Base-by-base conservation (phyloP, 257 asterid genomes). In the Salvia hispanica region DNA sequence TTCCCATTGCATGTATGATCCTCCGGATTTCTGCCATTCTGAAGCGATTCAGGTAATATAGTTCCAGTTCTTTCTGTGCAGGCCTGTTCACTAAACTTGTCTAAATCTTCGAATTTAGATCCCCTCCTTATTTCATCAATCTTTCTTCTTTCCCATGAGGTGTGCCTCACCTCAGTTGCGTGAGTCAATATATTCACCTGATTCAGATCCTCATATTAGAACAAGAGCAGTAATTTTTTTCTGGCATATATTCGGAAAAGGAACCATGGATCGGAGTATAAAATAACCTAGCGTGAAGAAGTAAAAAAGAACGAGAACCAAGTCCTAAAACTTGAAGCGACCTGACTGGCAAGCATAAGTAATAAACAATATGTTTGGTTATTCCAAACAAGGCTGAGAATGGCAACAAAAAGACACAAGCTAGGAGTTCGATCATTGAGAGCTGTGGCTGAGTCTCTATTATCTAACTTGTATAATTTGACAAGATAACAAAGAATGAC, bases 161-260 rank as follows among this genome's bases (percentile, higher is more conserved):
- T 50, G 60, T 76, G 12, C 58, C 63, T 75, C 78, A 75, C 88
- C 78, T 76, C 80, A 16, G 80, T 67, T 40, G 86, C 44, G 67
- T 88, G 96, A 12, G 88, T 91, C 84, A 88, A 68, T 77, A 91
- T 86, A 70, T 91, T 89, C 74, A 88, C 96, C 97, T 88, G 90
- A 70, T 79, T 28, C 61, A 77, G 57, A 76, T 11, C 52, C 68
- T 37, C 68, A 55, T 44, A 65, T 74, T 48, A 74, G 45, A 60
- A 58, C 68, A 56, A 15, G 57, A 25, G 18, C 59, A 12, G 42
- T 25, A 69, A 47, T 58, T 53, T 58, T 21, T 63, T 68, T 55
- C 51, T 43, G 5, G 34, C 55, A 70, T 37, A 63, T 55, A 7
- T 2, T 63, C 33, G 37, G 34, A 36, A 21, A 67, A 8, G 33